Base-by-base conservation (phyloP, 768 basidiomycete genomes). In the Hygrocybe punicea region DNA sequence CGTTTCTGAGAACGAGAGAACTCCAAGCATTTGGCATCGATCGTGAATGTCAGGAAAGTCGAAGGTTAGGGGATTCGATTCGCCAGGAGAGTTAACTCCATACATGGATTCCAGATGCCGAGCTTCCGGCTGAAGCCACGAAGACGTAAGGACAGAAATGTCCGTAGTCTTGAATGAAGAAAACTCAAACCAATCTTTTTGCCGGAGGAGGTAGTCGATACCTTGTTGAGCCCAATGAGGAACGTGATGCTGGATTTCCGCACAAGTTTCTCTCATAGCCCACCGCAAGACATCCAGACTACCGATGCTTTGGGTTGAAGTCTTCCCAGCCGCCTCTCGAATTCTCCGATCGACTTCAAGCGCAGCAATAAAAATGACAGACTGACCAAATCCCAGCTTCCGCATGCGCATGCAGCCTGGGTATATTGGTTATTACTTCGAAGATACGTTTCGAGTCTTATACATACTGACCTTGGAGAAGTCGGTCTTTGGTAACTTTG, bases 381-480 rank as follows among this genome's bases (percentile, higher is more conserved):
- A 76, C 52, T 82, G 80, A 0, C 75, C 76, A 9, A 67, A 62
- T 11, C 81, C 81, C 1, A 82, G 69, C 60, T 74, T 71, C 2
- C 81, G 71, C 80, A 82, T 80, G 11, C 80, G 70, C 80, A 82
- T 82, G 53, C 80, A 82, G 3, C 79, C 80, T 81, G 47, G n/a
- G 40, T 19, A 51, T 39, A 17, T 24, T 55, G 24, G 55, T 34
- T n/a, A n/a, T n/a, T n/a, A n/a, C n/a, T n/a, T n/a, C n/a, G 34
- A 52, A n/a, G 14, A 13, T 33, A 2, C 29, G 33, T 35, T 56
- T 35, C 35, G 25, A 2, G 42, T 42, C 23, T n/a, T n/a, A 42
- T 8, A 40, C 7, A 39, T 16, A 53, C 72, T 45, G 42, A 76
- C 81, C 82, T 72, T 83, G 82, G 2, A 74, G 67, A 4, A 84